Base-by-base conservation (phyloP, 192 early-diverging fungal genomes). In the Backusella westeae region DNA sequence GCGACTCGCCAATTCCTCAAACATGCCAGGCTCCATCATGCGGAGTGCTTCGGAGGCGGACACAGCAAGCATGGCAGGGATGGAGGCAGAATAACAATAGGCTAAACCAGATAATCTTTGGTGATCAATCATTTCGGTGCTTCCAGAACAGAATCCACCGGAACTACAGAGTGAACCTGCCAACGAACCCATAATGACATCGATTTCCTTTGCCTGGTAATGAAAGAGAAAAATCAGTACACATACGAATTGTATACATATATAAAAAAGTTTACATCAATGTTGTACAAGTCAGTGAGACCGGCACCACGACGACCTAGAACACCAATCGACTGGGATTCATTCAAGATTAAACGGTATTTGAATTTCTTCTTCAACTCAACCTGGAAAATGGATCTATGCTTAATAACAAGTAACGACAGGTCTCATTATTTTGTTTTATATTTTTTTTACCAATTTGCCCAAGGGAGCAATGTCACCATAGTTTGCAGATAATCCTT, bases 351-450 rank as follows among this genome's bases (percentile, higher is more conserved):
- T 39, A 99, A 86, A 36, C 97, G 88, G 89, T 95, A 99, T 90
- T 99, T 98, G 92, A 96, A 97, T 80, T 94, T 91, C 68, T 94
- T 88, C 87, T 97, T 99, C 75, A 99, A 81, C 72, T 92, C 95
- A 69, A 94, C 68, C 56, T 63, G 14, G 7, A 10, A 52, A 17
- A 7, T 49, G 17, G 19, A 19, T 49, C n/a, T n/a, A 49, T 49
- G 46, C 46, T 49, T 49, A 49, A 49, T 49, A 63, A 63, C 2
- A 10, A 10, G 9, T 23, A 12, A 63, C 23, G 19, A 63, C 3
- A 63, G 1, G 12, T 2, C 8, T 1, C 1, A 32, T 32, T 3
- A 32, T 8, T 23, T 23, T 26, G 23, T 63, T 3, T 59, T 23
- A 26, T 23, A 59, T 52, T 1, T 1, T 1, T 12, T 26, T 44